Conservation (phyloP, 345 rosid genomes). For the Cardamine resedifolia region DNA sequence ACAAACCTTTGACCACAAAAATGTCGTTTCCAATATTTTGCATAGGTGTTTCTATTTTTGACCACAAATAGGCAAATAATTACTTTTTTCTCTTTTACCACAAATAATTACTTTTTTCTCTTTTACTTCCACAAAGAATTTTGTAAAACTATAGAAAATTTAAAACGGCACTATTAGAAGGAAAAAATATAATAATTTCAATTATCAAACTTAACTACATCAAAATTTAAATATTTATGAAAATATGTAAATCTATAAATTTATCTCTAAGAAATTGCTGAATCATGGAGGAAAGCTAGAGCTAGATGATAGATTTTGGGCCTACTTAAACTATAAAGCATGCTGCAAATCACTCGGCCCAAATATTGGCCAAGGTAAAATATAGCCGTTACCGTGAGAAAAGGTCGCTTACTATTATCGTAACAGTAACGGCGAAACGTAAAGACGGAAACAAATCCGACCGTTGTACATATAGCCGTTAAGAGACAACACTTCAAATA, state of each 20-base stretch:
- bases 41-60: not conserved
- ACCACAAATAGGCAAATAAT: no score
- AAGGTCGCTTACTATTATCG: not conserved
- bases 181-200: not conserved
- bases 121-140: no score
- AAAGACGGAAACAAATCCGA: conserved; percentile 38
- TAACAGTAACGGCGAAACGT: conserved; percentile 12
- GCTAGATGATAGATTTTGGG: not conserved
- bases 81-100: no score
- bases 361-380: not conserved
- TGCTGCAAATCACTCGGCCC: conserved; percentile 14
- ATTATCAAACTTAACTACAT: not conserved
- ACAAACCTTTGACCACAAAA: not conserved
- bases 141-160: no score
- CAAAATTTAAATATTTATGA: not conserved
- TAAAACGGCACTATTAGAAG: not conserved
- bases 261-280: not conserved
- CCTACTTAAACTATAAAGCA: not conserved
- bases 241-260: not conserved
- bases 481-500: conserved; percentile 46
- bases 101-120: no score
- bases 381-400: conserved; percentile 34
- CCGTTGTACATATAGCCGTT: conserved; percentile 58
- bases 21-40: no score
- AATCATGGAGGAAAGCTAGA: not conserved